Evolutionary conservation across 2,329 filamentous ascomycete species (phyloP).

Genomic region (Cordyceps javanica): DNA sequence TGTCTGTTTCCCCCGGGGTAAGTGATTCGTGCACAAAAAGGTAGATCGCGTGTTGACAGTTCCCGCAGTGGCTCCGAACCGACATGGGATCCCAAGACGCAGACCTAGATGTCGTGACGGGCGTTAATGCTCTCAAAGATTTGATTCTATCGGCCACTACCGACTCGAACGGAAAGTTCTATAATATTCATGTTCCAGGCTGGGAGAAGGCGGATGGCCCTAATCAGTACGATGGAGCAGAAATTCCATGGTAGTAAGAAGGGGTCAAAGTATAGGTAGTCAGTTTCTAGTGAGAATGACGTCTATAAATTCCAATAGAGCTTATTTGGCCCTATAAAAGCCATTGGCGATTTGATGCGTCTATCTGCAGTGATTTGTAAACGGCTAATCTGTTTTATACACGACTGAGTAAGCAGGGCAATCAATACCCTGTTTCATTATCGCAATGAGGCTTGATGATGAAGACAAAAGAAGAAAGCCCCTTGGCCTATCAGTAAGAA

Average conservation of each 20-base stretch:
- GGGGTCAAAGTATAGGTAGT: too few species aligned
- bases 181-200: slow-evolving; percentile 7
- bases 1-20: neutral
- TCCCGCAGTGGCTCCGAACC: slow-evolving; percentile 37
- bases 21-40: neutral
- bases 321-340: too few species aligned
- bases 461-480: too few species aligned
- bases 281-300: too few species aligned
- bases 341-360: too few species aligned
- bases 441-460: too few species aligned
- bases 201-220: neutral
- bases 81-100: slow-evolving; percentile 34
- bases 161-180: slow-evolving; percentile 12
- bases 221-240: slow-evolving; percentile 8
- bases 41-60: neutral
- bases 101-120: slow-evolving; percentile 33
- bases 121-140: slow-evolving; percentile 22
- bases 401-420: too few species aligned
- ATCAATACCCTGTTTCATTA: too few species aligned
- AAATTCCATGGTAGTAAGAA: neutral
- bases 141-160: slow-evolving; percentile 2
- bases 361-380: too few species aligned
- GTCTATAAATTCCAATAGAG: too few species aligned
- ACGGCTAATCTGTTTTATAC: too few species aligned
- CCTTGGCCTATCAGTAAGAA: too few species aligned